Evolutionary conservation across 257 asterid genomes (phyloP), one percentile per base, ranked within the genome.

Genomic region (Coffea eugenioides): DNA sequence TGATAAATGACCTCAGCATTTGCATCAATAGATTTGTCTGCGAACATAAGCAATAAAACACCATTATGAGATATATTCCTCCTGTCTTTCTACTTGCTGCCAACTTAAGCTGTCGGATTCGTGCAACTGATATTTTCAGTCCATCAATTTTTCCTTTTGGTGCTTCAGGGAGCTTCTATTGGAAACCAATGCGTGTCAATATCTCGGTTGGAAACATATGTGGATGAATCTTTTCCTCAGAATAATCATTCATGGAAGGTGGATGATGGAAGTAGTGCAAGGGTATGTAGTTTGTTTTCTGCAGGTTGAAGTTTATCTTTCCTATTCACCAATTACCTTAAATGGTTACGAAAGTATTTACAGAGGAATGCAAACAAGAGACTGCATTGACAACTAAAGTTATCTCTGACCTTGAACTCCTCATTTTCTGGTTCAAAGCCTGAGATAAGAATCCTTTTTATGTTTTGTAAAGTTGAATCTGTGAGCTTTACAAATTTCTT

Each of bases 81-180:
- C 27, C 23, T 56, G 62, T 20, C 7, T 69, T 41, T 7, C 69
- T 72, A 25, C 0, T 70, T 34, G 48, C 25, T 20, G 48, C 43
- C 54, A 59, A 43, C 59, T 31, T 27, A 49, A 41, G 73, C 27
- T 67, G 39, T 66, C 23, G 39, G 25, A 73, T 72, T 75, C 71
- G 31, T 62, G 46, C 76, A 49, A 51, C 31, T 31, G 31, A 31
- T 31, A 31, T 31, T 31, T 31, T 49, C 62, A 18, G 41, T 70
- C 56, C 49, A 15, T 45, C 43, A 51, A 43, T 36, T 74, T 69
- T 69, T 51, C 78, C 64, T 71, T 25, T 16, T 54, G 54, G 69
- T 49, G 68, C 41, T 75, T 75, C 76, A 86, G 89, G 87, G 85
- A 74, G 83, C 89, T 66, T 76, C 64, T 66, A 78, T 86, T 41